These are phyloP conservation scores for Bryoglossum gracile DNA, from an alignment of 495 filamentous ascomycete species.

Conservation along the genomic window DNA sequence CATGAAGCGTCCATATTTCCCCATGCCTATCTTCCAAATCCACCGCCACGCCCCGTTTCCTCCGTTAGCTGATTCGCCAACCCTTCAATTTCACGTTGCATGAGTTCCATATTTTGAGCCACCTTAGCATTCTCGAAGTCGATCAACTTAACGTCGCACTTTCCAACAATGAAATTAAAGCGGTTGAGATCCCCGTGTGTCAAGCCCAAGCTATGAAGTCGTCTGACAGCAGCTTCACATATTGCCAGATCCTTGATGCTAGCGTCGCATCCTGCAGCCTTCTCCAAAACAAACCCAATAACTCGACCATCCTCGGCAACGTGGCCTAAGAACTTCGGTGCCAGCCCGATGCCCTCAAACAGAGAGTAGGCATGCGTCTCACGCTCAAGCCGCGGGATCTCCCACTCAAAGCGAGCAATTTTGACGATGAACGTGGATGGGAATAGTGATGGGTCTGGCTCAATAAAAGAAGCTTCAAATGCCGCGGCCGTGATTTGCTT, in stretches of 20 bases:
- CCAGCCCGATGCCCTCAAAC: constrained; percentile 31
- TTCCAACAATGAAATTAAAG: constrained; percentile 27
- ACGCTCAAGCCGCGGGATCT: constrained; percentile 30
- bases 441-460: too few species aligned
- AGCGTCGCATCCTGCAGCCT: constrained; percentile 24
- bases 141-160: constrained; percentile 23
- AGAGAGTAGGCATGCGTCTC: constrained; percentile 35
- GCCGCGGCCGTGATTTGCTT: too few species aligned
- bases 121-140: constrained; percentile 29
- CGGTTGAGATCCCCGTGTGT: constrained; percentile 26
- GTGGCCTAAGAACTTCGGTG: constrained; percentile 34
- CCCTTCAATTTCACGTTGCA: constrained; percentile 22
- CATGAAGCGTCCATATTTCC: too few species aligned
- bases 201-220: constrained; percentile 24
- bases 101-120: constrained; percentile 18
- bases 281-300: constrained; percentile 38
- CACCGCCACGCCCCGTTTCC: constrained; percentile 23
- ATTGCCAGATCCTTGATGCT: constrained; percentile 24
- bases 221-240: constrained; percentile 24
- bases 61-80: constrained; percentile 23
- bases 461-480: too few species aligned
- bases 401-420: constrained; percentile 35
- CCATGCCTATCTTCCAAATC: too few species aligned
- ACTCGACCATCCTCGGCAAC: constrained; percentile 35
- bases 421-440: too few species aligned